Base-by-base conservation (phyloP, 1,284 basidiomycete species). In the Marasmius tenuissimus region DNA sequence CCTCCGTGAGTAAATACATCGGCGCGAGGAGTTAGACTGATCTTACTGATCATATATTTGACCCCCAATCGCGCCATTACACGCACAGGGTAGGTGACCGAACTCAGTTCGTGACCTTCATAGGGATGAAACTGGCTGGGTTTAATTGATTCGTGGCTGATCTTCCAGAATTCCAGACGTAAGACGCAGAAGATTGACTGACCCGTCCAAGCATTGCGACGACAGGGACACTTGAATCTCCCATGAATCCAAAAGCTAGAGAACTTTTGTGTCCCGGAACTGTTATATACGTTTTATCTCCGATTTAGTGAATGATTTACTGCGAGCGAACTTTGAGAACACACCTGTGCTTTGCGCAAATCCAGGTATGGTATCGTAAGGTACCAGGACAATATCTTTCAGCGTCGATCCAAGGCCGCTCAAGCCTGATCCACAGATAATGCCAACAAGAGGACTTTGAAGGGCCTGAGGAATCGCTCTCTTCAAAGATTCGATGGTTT, bases 201-300 rank as follows among this genome's bases (percentile, higher is more conserved):
- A 92, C 91, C 68, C 92, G 81, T 65, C 93, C 92, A 22, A 94
- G 85, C 89, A 94, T 94, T 1, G 88, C 92, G 1, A 94, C 91
- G 2, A 92, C 91, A 0, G 92, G 89, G 0, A 90, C 81, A 14
- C 81, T 77, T 49, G 72, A 68, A 37, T 75, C 72, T 1, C 91
- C 87, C 65, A 94, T 77, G 42, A 87, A 74, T 4, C 93, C 93
- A 74, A 95, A 94, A 0, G 91, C 92, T 18, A 95, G 79, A 8
- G 80, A 74, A 62, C 90, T 92, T 72, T 85, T 85, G 69, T 95
- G 93, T 20, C 93, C 93, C 27, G 74, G 75, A 10, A 94, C 93
- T 86, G 69, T 42, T 57, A 42, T 54, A 52, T 14, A 63, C 12
- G 39, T 39, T 33, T 22, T 34, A 20, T 47, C 14, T 12, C 48